These are phyloP conservation scores for Mucor irregularis DNA, from an alignment of 371 early-diverging fungal genomes.

Conservation along the genomic window DNA sequence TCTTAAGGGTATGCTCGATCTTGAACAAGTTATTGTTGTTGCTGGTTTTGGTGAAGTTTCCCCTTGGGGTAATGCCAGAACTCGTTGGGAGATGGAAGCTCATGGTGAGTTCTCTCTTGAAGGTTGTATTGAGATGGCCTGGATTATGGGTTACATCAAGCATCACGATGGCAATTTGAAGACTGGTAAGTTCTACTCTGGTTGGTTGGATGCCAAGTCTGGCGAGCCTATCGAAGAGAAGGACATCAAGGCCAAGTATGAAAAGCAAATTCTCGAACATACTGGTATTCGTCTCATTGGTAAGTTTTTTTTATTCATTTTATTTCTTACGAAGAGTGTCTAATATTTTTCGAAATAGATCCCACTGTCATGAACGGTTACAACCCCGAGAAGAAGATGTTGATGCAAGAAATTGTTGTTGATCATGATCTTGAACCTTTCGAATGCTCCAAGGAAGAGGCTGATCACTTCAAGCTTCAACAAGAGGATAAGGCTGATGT, in stretches of 20 bases:
- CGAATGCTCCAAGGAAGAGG: constrained; percentile 91
- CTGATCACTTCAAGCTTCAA: constrained; percentile 84
- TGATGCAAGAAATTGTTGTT: constrained; percentile 91
- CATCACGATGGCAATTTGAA: constrained; percentile 89
- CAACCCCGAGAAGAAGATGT: constrained; percentile 86
- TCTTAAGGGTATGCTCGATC: constrained; percentile 86
- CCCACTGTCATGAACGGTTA: constrained; percentile 90
- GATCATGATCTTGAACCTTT: constrained; percentile 92
- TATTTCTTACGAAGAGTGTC: constrained; percentile 4
- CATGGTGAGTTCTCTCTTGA: constrained; percentile 92
- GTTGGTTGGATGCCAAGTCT: constrained; percentile 93
- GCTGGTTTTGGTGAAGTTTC: constrained; percentile 96
- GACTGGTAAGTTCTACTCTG: constrained; percentile 80
- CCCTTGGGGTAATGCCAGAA: constrained; percentile 92
- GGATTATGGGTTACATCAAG: constrained; percentile 96
- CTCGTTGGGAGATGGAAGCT: constrained; percentile 98
- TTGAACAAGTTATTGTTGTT: constrained; percentile 92
- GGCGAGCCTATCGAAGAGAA: constrained; percentile 89
- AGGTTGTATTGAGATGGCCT: constrained; percentile 96
- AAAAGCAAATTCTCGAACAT: constrained; percentile 90
- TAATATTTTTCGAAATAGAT: constrained; percentile 36
- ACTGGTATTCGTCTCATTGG: constrained; percentile 94
- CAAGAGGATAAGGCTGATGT: constrained; percentile 88
- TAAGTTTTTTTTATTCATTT: constrained; percentile 26
- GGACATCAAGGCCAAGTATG: constrained; percentile 93